Evolutionary conservation across 441 rosid species (phyloP), one percentile per base, ranked within the genome.

Genomic region (Pelargonium citronellum): DNA sequence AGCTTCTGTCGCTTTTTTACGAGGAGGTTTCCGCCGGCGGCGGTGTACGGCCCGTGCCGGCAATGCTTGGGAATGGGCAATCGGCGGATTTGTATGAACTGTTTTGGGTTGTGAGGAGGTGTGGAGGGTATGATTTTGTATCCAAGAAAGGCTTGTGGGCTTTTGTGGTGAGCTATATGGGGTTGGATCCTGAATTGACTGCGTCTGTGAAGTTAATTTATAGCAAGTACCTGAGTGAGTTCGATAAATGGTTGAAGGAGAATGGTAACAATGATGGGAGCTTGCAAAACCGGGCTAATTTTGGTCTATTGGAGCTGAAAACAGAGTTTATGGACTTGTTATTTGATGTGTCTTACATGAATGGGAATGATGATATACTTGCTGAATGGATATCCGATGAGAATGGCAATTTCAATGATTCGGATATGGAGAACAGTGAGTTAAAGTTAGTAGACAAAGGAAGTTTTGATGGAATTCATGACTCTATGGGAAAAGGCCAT

Each of bases 1-100:
- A 83, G 80, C 83, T 84, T 77, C 70, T 88, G 74, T 72, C 83
- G 43, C 55, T 79, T 68, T 83, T 83, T 63, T 65, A 72, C 27
- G 78, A 79, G 72, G 86, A 84, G 71, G 84, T 69, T 67, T 67
- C 68, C 65, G 3, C 44, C 61, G 69, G 81, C 80, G 90, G 82
- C 69, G 79, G 71, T 39, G 11, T 69, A 67, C 82, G 84, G 79
- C 81, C 88, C 51, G 60, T 89, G 43, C 93, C 88, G 17, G 81
- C 71, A 4, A 67, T 75, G 64, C 67, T 79, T 0, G 86, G 85
- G 65, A 74, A 84, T 73, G 89, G 84, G 60, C 41, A 67, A 67
- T 66, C 64, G 3, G 71, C 76, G 44, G 87, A 85, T 81, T 79
- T 87, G 82, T 81, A 85, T 71, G 74, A 79, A 74, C 84, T 87